phyloP scores from a whole-genome alignment of 2,329 filamentous ascomycete species.

The Alternaria viburni region DNA sequence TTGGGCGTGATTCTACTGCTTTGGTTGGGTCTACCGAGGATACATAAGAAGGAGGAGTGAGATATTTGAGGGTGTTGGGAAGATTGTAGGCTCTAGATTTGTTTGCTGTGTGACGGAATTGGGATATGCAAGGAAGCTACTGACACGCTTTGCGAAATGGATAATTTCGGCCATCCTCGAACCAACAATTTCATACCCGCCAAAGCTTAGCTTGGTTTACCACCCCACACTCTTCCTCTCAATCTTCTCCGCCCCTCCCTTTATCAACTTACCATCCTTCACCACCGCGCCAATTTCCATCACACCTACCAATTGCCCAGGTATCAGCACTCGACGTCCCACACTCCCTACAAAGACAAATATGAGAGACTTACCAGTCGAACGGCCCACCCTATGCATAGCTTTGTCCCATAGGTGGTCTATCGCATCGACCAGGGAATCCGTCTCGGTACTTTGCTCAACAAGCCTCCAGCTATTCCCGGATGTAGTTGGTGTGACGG shows the following conservation, averaged over 20 bases:
- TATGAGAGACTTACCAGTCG: neutral
- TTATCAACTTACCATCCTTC: neutral
- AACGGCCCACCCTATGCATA: neutral
- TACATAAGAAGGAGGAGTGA: constrained; percentile 51
- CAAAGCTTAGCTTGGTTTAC: neutral
- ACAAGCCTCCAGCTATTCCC: neutral
- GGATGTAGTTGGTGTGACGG: neutral
- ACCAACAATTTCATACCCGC: neutral
- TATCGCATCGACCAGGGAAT: constrained; percentile 8
- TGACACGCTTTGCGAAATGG: neutral
- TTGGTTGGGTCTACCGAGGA: constrained; percentile 59
- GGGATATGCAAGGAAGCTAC: neutral
- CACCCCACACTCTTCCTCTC: neutral
- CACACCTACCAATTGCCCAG: neutral
- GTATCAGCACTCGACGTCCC: neutral
- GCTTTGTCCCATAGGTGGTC: constrained; percentile 6
- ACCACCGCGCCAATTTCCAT: neutral
- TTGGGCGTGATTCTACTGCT: constrained; percentile 58
- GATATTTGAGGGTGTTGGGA: neutral
- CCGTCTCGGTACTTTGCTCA: neutral
- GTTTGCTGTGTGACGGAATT: neutral
- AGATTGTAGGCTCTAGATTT: neutral
- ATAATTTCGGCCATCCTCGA: neutral
- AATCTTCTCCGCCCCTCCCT: fast-evolving
- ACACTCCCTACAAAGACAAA: neutral